A percentile compares a stretch with the other conserved stretches of the same genome.
Evolutionary conservation across 345 rosid genomes (phyloP).

Genomic region (Hypericum androsaemum): DNA sequence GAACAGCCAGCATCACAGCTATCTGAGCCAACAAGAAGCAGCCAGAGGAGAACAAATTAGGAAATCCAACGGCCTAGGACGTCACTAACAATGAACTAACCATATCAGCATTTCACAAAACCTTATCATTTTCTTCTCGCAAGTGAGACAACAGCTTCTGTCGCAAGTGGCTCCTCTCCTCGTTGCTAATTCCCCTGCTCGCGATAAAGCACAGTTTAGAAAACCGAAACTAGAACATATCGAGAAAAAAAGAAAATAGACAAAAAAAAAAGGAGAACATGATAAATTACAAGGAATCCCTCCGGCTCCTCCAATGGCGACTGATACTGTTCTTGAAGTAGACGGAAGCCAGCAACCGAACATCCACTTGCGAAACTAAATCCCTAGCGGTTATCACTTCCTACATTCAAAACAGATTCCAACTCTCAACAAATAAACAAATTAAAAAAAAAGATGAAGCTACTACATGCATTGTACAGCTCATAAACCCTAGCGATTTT

Average conservation of each 20-base stretch:
- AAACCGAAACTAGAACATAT: not conserved
- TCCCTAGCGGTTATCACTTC: constrained; percentile 86
- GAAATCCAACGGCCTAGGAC: too few species aligned
- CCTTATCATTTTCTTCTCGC: constrained; percentile 85
- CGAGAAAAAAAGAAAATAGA: not conserved
- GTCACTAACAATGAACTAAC: constrained; percentile 3
- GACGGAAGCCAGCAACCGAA: constrained; percentile 86
- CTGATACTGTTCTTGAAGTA: constrained; percentile 83
- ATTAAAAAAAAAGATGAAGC: constrained; percentile 4
- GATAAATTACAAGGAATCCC: constrained; percentile 54
- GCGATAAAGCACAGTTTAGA: constrained; percentile 2
- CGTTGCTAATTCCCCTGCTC: constrained; percentile 74
- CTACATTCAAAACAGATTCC: constrained; percentile 26
- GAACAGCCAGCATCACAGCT: constrained; percentile 75
- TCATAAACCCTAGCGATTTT: constrained; percentile 21
- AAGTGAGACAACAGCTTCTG: constrained; percentile 65
- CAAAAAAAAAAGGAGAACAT: not conserved
- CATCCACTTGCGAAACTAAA: constrained; percentile 76
- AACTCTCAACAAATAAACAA: constrained; percentile 10
- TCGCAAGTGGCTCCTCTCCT: constrained; percentile 71
- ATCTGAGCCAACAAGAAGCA: constrained; percentile 36
- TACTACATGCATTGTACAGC: constrained; percentile 4
- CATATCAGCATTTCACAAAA: constrained; percentile 4
- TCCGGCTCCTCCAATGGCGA: constrained; percentile 84
- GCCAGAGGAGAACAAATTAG: constrained; percentile 6